Percentiles rank a stretch among this genome's conserved stretches.
Conservation (phyloP, 768 basidiomycete species). For the Dentipellis fragilis region DNA sequence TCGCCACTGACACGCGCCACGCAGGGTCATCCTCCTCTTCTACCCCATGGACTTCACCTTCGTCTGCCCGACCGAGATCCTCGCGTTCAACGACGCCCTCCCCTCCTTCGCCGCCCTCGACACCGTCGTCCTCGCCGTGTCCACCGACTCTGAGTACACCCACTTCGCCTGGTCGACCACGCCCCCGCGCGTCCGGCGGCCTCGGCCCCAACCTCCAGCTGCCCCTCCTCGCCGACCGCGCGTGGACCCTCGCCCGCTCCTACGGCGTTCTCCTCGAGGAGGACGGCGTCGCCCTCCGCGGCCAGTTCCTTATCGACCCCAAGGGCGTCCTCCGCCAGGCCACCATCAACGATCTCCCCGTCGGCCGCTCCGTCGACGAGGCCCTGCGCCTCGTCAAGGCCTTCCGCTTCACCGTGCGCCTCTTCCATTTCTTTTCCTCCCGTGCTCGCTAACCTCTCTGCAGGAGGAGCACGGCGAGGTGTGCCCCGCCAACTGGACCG, state of each 20-base stretch:
- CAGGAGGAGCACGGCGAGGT: slow-evolving; percentile 88
- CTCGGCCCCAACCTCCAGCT: slow-evolving; percentile 83
- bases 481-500: slow-evolving; percentile 86
- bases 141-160: slow-evolving; percentile 83
- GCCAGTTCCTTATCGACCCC: slow-evolving; percentile 80
- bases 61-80: slow-evolving; percentile 92
- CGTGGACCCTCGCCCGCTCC: slow-evolving; percentile 69
- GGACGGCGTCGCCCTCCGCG: slow-evolving; percentile 80
- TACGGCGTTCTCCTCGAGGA: slow-evolving; percentile 88
- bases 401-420: slow-evolving; percentile 78
- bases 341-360: slow-evolving; percentile 86
- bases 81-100: slow-evolving; percentile 88
- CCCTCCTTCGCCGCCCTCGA: slow-evolving; percentile 62
- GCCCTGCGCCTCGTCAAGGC: slow-evolving; percentile 86
- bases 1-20: neutral
- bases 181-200: slow-evolving; percentile 77
- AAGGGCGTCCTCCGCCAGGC: slow-evolving; percentile 73
- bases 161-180: slow-evolving; percentile 81
- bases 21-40: slow-evolving; percentile 87
- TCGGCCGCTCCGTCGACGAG: slow-evolving; percentile 93
- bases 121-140: slow-evolving; percentile 70
- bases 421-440: neutral
- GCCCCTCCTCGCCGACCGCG: slow-evolving; percentile 73
- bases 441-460: too few relatives aligned
- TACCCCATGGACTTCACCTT: slow-evolving; percentile 91